These are phyloP conservation scores for Leccinellum rugosiceps DNA, from an alignment of 768 basidiomycete species.

Conservation along the genomic window DNA sequence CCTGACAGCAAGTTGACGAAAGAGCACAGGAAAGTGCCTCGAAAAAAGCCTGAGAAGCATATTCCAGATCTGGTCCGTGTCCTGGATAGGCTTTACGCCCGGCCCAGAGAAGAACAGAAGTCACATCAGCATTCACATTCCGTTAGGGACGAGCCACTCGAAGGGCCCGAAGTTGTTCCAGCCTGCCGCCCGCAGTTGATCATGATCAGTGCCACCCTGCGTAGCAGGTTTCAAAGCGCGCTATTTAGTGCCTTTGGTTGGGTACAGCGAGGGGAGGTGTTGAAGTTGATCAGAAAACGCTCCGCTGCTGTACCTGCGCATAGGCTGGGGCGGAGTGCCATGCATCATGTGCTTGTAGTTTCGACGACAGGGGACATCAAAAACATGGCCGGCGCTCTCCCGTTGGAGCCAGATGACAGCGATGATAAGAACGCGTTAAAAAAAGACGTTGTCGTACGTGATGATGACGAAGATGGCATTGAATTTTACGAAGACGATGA, in stretches of 20 bases:
- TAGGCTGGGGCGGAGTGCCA: constrained; percentile 25
- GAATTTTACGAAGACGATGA: constrained; percentile 27
- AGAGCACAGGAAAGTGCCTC: constrained; percentile 35
- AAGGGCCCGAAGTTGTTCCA: constrained; percentile 5
- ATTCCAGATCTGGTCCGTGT: constrained; percentile 57
- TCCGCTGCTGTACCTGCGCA: constrained; percentile 28
- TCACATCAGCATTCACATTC: neutral
- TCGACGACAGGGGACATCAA: constrained; percentile 47
- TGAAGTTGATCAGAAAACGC: constrained; percentile 24
- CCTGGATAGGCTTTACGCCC: constrained; percentile 54
- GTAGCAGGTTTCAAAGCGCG: constrained; percentile 38
- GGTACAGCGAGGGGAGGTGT: constrained; percentile 44
- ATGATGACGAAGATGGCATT: constrained; percentile 15
- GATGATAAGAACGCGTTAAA: neutral
- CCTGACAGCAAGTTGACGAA: constrained; percentile 38
- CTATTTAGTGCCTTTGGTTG: constrained; percentile 57
- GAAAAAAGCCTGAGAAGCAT: constrained; percentile 47
- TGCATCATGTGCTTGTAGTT: constrained; percentile 62
- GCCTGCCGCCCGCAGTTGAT: constrained; percentile 53
- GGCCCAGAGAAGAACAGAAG: constrained; percentile 17
- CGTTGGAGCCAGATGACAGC: constrained; percentile 1
- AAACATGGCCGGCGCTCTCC: constrained; percentile 52
- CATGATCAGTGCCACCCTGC: constrained; percentile 69
- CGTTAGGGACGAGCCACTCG: constrained; percentile 6
- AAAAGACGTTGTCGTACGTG: neutral